Base-by-base conservation (phyloP, 1,284 basidiomycete genomes). In the Tetrapyrgos nigripes region DNA sequence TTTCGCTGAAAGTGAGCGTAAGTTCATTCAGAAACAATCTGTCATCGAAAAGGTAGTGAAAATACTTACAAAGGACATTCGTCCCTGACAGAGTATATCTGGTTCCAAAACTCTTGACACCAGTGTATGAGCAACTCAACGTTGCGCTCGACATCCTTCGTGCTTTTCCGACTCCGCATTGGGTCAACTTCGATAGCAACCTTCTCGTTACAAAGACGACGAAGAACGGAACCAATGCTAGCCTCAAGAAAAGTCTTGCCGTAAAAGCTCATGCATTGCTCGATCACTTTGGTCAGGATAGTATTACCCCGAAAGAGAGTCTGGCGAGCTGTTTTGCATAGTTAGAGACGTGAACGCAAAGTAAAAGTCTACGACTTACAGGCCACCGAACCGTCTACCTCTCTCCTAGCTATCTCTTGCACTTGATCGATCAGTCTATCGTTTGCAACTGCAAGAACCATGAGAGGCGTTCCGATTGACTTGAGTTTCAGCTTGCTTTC, bases 231-330 rank as follows among this genome's bases (percentile, higher is more conserved):
- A 11, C 92, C 93, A 44, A 94, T 81, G 65, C 89, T 91, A 23
- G 85, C 84, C 69, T 94, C 92, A 23, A 94, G 78, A 68, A 93
- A 94, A 0, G 79, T 75, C 66, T 79, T 84, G 13, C 92, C 93
- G 65, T 92, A 89, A 76, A 85, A 87, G 23, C 79, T 76, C 86
- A 94, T 92, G 64, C 86, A 87, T 4, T 86, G 72, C 68, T 94
- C 93, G 74, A 93, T 85, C 10, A 87, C 86, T 71, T 92, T 94
- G 23, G 93, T 94, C 55, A 94, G 79, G 37, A 83, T 84, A 5
- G 88, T 92, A 69, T 93, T 94, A 27, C 91, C 92, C 53, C 92
- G 87, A 72, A 91, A 91, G 11, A 91, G 73, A 4, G 87, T 91
- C 64, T 83, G 85, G 53, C 86, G 85, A 24, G 86, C 86, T 88